phyloP scores from a whole-genome alignment of 2,329 filamentous ascomycete species.

The Pyrenophora teres region DNA sequence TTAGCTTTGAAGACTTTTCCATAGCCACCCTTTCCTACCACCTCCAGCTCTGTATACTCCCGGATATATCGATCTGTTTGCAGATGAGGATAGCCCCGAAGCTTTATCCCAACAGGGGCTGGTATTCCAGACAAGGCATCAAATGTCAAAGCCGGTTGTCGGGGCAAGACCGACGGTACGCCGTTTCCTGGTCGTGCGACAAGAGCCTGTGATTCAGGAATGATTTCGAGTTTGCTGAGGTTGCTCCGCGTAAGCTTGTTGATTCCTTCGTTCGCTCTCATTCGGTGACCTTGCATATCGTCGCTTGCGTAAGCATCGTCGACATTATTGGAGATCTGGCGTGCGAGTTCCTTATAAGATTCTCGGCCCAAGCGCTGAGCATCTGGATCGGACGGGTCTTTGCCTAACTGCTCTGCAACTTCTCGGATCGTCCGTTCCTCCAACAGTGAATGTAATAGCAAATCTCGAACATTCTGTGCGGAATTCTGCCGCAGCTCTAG shows the following conservation, averaged over 20 bases:
- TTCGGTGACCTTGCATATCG: slow-evolving; percentile 41
- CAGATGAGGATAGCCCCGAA: slow-evolving; percentile 37
- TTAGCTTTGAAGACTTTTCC: slow-evolving; percentile 66
- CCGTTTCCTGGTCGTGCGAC: slow-evolving; percentile 21
- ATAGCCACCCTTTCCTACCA: slow-evolving; percentile 68
- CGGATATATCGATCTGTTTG: slow-evolving; percentile 40
- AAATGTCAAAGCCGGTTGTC: slow-evolving; percentile 19
- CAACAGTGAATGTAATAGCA: slow-evolving; percentile 52
- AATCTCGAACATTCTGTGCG: slow-evolving; percentile 39
- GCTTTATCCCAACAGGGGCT: slow-evolving; percentile 21
- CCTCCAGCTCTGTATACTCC: slow-evolving; percentile 49
- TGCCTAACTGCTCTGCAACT: slow-evolving; percentile 45
- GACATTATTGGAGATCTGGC: slow-evolving; percentile 46
- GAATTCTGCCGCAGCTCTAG: slow-evolving; percentile 28
- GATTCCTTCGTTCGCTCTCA: slow-evolving; percentile 47
- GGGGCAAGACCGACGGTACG: slow-evolving; percentile 7
- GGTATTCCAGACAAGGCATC: slow-evolving; percentile 22
- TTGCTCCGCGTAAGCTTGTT: slow-evolving; percentile 35
- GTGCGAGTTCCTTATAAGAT: slow-evolving; percentile 48
- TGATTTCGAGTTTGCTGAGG: slow-evolving; percentile 26
- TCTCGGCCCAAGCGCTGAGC: slow-evolving; percentile 44
- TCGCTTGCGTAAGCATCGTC: slow-evolving; percentile 48
- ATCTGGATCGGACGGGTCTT: slow-evolving; percentile 40
- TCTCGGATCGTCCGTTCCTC: slow-evolving; percentile 51
- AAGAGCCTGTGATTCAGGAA: slow-evolving; percentile 33